These are phyloP conservation scores for Pyrenula aspistea DNA, from an alignment of 495 filamentous ascomycete species.

Conservation along the genomic window DNA sequence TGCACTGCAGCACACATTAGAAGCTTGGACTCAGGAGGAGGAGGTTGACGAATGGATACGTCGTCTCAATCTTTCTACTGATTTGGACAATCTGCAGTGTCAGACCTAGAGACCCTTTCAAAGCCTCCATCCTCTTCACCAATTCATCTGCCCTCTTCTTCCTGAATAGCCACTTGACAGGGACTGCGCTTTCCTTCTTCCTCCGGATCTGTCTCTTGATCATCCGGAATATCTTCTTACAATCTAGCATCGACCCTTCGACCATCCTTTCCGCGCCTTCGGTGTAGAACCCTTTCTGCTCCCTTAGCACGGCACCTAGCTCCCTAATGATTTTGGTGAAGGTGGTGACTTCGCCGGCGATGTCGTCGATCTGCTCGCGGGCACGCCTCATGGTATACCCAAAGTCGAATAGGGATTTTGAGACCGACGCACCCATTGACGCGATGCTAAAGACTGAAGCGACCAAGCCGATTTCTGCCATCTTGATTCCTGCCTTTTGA, in stretches of 20 bases:
- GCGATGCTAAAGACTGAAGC: constrained; percentile 3
- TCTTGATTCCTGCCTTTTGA: no score
- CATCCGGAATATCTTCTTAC: constrained; percentile 1
- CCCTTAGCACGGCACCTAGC: constrained; percentile 1
- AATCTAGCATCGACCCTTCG: constrained; percentile 1
- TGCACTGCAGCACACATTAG: no score
- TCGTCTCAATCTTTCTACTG: no score
- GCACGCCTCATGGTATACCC: constrained; percentile 2
- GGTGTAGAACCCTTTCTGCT: background rate
- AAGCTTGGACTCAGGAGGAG: no score
- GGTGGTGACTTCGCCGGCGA: constrained; percentile 3
- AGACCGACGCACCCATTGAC: constrained; percentile 1
- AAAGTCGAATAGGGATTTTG: constrained; percentile 1
- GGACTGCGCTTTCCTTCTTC: no score
- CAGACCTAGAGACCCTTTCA: no score
- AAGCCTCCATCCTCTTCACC: no score
- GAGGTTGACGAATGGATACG: no score
- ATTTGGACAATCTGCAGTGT: no score
- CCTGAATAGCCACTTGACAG: no score
- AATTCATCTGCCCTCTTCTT: no score
- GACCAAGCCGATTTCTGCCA: constrained; percentile 3
- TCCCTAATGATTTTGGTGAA: constrained; percentile 2
- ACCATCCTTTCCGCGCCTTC: constrained; percentile 2
- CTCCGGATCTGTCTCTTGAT: no score
- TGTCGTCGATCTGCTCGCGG: background rate